Percentiles rank a stretch among this genome's conserved stretches.
Conservation (phyloP, 1,139 yeast species). For the Pichia sp. region DNA sequence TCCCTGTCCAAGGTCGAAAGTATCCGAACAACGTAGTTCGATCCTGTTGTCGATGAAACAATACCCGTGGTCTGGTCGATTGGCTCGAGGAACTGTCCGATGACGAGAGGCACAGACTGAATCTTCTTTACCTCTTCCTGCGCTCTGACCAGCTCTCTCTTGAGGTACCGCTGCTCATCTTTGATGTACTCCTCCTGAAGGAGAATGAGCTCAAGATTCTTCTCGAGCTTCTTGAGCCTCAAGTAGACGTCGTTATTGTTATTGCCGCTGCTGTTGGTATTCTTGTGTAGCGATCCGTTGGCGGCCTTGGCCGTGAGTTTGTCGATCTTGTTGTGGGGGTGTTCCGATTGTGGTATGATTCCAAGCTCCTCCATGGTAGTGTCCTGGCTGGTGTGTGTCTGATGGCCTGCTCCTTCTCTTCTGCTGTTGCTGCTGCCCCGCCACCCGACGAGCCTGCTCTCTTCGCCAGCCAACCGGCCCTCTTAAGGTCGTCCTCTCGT, state of each 20-base stretch:
- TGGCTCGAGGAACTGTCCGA: conserved; percentile 97
- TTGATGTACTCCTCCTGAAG: conserved; percentile 95
- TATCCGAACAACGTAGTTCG: conserved; percentile 93
- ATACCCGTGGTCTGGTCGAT: conserved; percentile 96
- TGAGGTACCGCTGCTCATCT: conserved; percentile 95
- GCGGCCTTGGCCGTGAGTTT: conserved; percentile 11
- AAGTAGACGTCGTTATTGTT: conserved; percentile 63
- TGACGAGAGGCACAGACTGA: conserved; percentile 94
- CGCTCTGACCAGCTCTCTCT: conserved; percentile 90
- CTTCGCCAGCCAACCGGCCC: not conserved
- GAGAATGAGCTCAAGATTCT: conserved; percentile 76
- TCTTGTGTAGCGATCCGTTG: conserved; percentile 6
- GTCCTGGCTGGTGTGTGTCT: not conserved
- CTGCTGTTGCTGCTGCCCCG: not conserved
- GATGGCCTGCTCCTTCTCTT: not conserved
- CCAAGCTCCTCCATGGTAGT: conserved; percentile 57
- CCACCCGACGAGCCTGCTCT: not conserved
- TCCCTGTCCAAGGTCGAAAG: conserved; percentile 93
- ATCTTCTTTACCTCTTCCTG: conserved; percentile 98
- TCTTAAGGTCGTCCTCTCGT: not conserved
- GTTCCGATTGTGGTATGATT: conserved; percentile 36
- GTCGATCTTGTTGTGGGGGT: conserved; percentile 19
- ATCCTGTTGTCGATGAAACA: conserved; percentile 95
- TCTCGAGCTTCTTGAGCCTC: conserved; percentile 79
- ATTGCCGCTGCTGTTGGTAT: conserved; percentile 17